These are phyloP conservation scores for Trichomonascaceae sp. DNA, from an alignment of 1,139 yeast species.

Conservation along the genomic window DNA sequence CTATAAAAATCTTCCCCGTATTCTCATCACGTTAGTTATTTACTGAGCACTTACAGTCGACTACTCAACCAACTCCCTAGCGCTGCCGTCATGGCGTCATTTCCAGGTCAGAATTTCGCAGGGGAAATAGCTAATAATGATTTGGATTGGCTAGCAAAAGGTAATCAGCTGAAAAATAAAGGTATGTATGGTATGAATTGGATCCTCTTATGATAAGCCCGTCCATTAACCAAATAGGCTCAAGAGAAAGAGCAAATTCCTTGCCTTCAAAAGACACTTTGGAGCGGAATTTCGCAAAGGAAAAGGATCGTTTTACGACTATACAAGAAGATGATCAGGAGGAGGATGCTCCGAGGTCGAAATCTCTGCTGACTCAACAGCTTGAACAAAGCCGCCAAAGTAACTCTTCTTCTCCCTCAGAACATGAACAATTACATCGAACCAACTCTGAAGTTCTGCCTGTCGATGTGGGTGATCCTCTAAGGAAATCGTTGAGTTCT, in stretches of 20 bases:
- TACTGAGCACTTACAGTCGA: not conserved
- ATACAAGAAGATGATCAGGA: conserved; percentile 5
- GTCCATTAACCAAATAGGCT: not conserved
- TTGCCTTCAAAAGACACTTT: not conserved
- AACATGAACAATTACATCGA: not conserved
- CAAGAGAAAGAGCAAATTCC: conserved; percentile 7
- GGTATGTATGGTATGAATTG: too few species aligned
- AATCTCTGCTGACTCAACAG: not conserved
- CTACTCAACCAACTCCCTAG: not conserved
- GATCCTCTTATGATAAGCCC: not conserved
- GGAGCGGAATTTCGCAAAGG: not conserved
- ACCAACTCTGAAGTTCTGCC: not conserved
- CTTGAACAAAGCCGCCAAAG: not conserved
- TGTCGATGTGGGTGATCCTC: not conserved
- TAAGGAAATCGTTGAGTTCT: not conserved
- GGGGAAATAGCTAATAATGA: conserved; percentile 5
- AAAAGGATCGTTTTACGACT: not conserved
- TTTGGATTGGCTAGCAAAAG: conserved; percentile 8
- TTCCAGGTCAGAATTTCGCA: conserved; percentile 2
- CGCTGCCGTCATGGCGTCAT: not conserved
- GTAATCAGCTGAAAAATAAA: conserved; percentile 4
- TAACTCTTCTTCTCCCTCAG: not conserved
- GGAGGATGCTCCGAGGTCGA: not conserved
- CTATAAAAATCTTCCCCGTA: not conserved
- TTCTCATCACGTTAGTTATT: not conserved